Conservation (phyloP, 805 yeast species). For the Saccharomycopsis microspora region DNA sequence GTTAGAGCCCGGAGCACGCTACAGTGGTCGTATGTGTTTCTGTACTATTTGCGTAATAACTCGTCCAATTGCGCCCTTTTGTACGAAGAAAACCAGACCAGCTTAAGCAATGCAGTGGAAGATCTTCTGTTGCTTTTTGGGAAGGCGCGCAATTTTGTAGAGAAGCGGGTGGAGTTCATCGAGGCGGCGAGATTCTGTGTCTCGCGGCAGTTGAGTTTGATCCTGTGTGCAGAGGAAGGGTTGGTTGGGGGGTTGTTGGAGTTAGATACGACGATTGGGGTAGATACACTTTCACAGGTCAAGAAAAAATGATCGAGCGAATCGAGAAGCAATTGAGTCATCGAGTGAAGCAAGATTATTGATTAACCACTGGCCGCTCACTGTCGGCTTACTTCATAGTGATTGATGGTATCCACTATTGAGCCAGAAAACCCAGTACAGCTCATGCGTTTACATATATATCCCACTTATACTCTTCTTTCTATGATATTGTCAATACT, state of each 20-base stretch:
- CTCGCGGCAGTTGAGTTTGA: conserved; percentile 27
- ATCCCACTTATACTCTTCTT: no score
- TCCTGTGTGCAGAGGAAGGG: conserved; percentile 26
- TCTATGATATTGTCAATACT: no score
- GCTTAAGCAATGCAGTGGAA: conserved; percentile 56
- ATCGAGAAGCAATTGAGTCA: no score
- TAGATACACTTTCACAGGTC: not conserved
- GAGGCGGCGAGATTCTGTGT: conserved; percentile 25
- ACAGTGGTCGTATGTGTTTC: conserved; percentile 86
- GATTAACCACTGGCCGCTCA: no score
- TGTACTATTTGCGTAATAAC: conserved; percentile 42
- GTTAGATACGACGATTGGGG: not conserved
- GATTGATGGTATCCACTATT: no score
- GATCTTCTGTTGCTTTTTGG: conserved; percentile 50
- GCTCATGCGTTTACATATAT: no score
- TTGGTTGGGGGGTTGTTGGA: conserved; percentile 2
- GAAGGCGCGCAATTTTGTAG: conserved; percentile 17
- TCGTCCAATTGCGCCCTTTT: conserved; percentile 43
- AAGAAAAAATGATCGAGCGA: not conserved
- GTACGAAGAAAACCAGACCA: conserved; percentile 62
- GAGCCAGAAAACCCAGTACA: no score
- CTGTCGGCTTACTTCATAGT: no score
- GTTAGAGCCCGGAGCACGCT: conserved; percentile 62
- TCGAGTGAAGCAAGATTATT: no score
- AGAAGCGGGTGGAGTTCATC: conserved; percentile 26